phyloP scores from a whole-genome alignment of 768 basidiomycete genomes.

The Cystobasidium ongulense region DNA sequence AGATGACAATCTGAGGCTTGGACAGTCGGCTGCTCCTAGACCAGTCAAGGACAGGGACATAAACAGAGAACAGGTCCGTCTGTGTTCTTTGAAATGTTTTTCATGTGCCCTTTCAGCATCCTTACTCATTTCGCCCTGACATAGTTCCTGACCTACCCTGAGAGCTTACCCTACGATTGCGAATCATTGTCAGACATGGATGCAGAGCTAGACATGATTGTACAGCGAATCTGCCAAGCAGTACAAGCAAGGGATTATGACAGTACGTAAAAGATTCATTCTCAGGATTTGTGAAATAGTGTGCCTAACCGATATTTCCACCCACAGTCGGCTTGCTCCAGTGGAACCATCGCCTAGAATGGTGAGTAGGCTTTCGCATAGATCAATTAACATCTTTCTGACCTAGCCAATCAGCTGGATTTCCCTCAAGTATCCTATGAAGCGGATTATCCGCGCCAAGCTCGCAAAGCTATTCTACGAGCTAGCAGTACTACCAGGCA shows the following conservation, averaged over 20 bases:
- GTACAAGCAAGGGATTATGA: constrained; percentile 75
- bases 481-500: constrained; percentile 59
- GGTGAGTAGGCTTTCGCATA: constrained; percentile 31
- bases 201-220: constrained; percentile 46
- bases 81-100: not conserved
- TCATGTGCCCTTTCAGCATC: constrained; percentile 27
- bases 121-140: constrained; percentile 16
- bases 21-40: constrained; percentile 30
- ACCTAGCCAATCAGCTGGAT: constrained; percentile 55
- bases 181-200: constrained; percentile 49
- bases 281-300: not conserved
- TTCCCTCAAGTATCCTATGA: constrained; percentile 78
- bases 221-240: constrained; percentile 57
- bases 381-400: constrained; percentile 35
- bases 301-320: not conserved
- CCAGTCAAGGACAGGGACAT: constrained; percentile 18
- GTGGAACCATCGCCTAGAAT: constrained; percentile 43
- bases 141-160: constrained; percentile 37
- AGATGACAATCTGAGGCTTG: constrained; percentile 33
- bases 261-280: constrained; percentile 35
- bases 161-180: constrained; percentile 46
- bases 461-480: constrained; percentile 73
- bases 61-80: constrained; percentile 12
- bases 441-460: constrained; percentile 63
- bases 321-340: constrained; percentile 55